Evolutionary conservation across 306 rosid species (phyloP).

Genomic region (Nissolia schottii): DNA sequence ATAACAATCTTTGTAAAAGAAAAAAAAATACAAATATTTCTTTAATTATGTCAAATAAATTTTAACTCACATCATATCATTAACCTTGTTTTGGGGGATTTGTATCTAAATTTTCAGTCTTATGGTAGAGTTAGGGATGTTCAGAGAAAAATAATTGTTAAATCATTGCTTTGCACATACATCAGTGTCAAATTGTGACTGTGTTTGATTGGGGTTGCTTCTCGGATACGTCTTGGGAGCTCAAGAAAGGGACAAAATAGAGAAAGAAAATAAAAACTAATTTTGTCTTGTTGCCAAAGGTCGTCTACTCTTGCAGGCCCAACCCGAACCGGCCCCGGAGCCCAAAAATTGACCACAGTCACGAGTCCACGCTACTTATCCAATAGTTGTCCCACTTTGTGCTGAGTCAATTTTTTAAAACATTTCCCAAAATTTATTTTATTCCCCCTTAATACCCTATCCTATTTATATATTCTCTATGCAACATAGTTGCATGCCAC

Average conservation of each 20-base stretch:
- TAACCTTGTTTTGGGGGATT: background rate
- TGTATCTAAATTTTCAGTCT: background rate
- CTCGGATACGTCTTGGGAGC: conserved; percentile 29
- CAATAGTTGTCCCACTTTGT: background rate
- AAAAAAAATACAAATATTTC: too few relatives aligned
- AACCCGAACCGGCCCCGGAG: conserved; percentile 6
- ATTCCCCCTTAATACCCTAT: background rate
- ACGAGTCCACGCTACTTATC: conserved; percentile 27
- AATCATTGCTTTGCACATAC: background rate
- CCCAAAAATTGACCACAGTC: conserved; percentile 30
- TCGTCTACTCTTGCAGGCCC: conserved; percentile 18
- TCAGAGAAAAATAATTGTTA: conserved; percentile 4
- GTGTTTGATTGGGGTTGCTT: conserved; percentile 34
- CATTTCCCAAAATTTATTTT: background rate
- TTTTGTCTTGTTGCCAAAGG: conserved; percentile 31
- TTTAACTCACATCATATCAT: too few relatives aligned
- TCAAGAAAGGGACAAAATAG: conserved; percentile 18
- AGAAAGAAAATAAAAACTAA: background rate
- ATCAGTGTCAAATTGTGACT: conserved; percentile 6
- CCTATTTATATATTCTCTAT: background rate
- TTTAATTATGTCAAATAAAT: too few relatives aligned
- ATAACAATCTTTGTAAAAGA: too few relatives aligned
- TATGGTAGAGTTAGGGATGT: conserved; percentile 2
- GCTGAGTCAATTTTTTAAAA: background rate
- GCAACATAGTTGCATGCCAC: conserved; percentile 4